Conservation (phyloP, 495 filamentous ascomycete genomes). For the Coniosporium apollinis region DNA sequence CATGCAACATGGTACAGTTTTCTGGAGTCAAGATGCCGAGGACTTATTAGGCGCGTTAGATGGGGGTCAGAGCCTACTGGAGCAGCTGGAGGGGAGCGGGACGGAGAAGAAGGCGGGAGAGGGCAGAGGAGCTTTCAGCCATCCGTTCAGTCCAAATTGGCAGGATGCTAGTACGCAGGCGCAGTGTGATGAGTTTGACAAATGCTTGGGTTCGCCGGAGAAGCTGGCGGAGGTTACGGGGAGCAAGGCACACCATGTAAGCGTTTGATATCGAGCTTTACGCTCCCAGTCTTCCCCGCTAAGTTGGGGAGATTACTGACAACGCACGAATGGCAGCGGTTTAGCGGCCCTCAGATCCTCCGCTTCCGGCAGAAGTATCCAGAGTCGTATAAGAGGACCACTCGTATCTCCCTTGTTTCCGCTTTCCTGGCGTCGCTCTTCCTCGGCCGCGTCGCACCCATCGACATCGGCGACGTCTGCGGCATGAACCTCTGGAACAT, state of each 20-base stretch:
- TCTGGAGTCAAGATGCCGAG: slow-evolving; percentile 69
- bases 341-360: slow-evolving; percentile 94
- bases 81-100: slow-evolving; percentile 16
- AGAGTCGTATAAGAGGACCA: slow-evolving; percentile 59
- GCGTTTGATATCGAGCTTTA: not conserved
- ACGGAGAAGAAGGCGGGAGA: slow-evolving; percentile 41
- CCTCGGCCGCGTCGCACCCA: slow-evolving; percentile 66
- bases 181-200: slow-evolving; percentile 81
- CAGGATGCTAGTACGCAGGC: slow-evolving; percentile 87
- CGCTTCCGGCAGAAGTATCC: slow-evolving; percentile 68
- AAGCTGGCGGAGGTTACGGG: slow-evolving; percentile 64
- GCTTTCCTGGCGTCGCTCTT: slow-evolving; percentile 90
- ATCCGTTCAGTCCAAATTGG: slow-evolving; percentile 89
- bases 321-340: slow-evolving; percentile 44
- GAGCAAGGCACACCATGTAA: slow-evolving; percentile 85
- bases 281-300: not conserved
- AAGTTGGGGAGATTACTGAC: not conserved
- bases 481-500: slow-evolving; percentile 98
- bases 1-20: slow-evolving; percentile 92
- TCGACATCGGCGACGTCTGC: slow-evolving; percentile 89
- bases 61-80: slow-evolving; percentile 18
- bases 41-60: slow-evolving; percentile 42
- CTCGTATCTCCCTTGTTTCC: slow-evolving; percentile 81
- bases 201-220: slow-evolving; percentile 43
- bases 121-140: slow-evolving; percentile 49